Evolutionary conservation across 352 stramenopile species (phyloP).

Genomic region (Pythium dissimile): DNA sequence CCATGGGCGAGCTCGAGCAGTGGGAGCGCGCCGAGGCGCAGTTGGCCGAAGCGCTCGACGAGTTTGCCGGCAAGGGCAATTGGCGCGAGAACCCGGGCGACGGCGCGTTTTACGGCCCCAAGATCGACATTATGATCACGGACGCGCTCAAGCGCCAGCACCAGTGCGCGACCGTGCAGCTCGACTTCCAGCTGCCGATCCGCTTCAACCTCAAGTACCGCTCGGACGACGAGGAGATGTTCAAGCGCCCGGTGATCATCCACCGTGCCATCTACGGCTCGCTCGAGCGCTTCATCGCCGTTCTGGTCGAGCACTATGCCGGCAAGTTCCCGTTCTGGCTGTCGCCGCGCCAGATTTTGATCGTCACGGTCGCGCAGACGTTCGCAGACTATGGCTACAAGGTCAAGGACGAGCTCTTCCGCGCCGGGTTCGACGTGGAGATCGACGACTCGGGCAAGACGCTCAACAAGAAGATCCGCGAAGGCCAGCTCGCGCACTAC

Average conservation of each 20-base stretch:
- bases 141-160: conserved; percentile 96
- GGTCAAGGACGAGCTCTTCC: conserved; percentile 55
- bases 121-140: conserved; percentile 98
- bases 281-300: conserved; percentile 98
- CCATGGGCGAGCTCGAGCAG: conserved; percentile 91
- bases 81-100: conserved; percentile 95
- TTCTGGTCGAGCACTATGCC: conserved; percentile 96
- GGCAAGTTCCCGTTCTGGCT: conserved; percentile 97
- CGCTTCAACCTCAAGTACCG: conserved; percentile 94
- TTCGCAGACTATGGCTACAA: conserved; percentile 66
- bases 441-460: conserved; percentile 78
- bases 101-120: conserved; percentile 97
- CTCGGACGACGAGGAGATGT: conserved; percentile 81
- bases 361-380: conserved; percentile 81
- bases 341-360: conserved; percentile 85
- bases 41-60: conserved; percentile 57
- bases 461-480: conserved; percentile 82
- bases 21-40: conserved; percentile 92
- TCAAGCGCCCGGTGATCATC: conserved; percentile 96
- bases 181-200: conserved; percentile 97
- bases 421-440: conserved; percentile 90
- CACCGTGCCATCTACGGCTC: conserved; percentile 97
- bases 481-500: conserved; percentile 77
- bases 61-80: conserved; percentile 90
- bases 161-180: conserved; percentile 97